phyloP scores from a whole-genome alignment of 2,329 filamentous ascomycete genomes.

The Fusarium sulawesiense region DNA sequence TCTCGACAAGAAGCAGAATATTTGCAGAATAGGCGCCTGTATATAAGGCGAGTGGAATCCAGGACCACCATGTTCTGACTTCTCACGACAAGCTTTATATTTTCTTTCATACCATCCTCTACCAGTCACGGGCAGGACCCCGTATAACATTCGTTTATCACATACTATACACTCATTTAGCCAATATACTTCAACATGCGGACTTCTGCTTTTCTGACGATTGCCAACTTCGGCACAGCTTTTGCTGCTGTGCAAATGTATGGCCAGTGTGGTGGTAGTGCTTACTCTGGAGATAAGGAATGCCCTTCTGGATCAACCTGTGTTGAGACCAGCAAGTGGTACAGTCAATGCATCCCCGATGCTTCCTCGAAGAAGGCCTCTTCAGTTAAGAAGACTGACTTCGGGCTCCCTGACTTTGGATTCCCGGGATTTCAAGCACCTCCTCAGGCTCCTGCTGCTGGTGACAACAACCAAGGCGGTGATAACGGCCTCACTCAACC shows the following conservation, averaged over 20 bases:
- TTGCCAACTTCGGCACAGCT: constrained; percentile 37
- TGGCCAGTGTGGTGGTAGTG: constrained; percentile 32
- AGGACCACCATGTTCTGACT: background rate
- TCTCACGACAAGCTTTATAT: constrained; percentile 14
- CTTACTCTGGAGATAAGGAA: constrained; percentile 26
- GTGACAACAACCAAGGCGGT: background rate
- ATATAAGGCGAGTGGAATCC: constrained; percentile 18
- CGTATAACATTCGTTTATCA: constrained; percentile 19
- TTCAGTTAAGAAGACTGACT: constrained; percentile 10
- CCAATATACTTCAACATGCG: constrained; percentile 24
- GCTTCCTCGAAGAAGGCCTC: background rate
- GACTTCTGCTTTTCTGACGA: constrained; percentile 24
- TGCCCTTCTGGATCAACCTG: constrained; percentile 35
- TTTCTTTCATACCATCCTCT: constrained; percentile 24
- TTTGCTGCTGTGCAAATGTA: constrained; percentile 36
- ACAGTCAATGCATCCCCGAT: constrained; percentile 36
- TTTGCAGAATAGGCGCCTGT: background rate
- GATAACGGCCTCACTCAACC: background rate
- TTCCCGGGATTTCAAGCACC: background rate
- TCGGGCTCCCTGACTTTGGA: background rate
- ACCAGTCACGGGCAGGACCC: constrained; percentile 26
- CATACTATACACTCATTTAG: constrained; percentile 13
- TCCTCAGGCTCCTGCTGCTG: background rate
- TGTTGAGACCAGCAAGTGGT: constrained; percentile 34
- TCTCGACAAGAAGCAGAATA: background rate